A percentile compares a stretch with the other conserved stretches of the same genome.
Conservation (phyloP, 2,329 filamentous ascomycete genomes). For the Lachnellula subtilissima region DNA sequence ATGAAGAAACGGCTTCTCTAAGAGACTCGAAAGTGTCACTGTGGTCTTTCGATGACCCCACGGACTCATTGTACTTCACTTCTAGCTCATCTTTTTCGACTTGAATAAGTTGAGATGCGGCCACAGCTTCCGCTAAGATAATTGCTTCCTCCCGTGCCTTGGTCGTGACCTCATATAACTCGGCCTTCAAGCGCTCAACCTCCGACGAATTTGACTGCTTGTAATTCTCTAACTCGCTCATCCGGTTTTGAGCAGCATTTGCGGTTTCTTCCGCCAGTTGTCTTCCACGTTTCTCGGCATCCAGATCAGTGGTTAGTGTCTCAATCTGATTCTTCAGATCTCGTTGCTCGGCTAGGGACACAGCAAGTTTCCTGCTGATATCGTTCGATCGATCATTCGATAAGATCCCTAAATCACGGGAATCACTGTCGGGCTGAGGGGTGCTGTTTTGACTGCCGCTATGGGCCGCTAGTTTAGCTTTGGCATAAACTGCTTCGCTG, state of each 20-base stretch:
- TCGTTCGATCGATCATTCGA: slow-evolving; percentile 64
- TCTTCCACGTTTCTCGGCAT: slow-evolving; percentile 74
- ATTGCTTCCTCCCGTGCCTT: slow-evolving; percentile 76
- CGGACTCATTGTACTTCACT: slow-evolving; percentile 61
- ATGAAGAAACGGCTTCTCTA: slow-evolving; percentile 71
- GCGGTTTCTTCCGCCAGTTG: slow-evolving; percentile 85
- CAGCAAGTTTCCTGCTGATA: slow-evolving; percentile 76
- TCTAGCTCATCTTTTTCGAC: slow-evolving; percentile 82
- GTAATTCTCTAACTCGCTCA: slow-evolving; percentile 77
- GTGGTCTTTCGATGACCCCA: slow-evolving; percentile 65
- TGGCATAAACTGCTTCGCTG: slow-evolving; percentile 89
- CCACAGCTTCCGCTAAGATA: slow-evolving; percentile 69
- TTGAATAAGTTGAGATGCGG: slow-evolving; percentile 67
- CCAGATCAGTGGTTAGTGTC: slow-evolving; percentile 62
- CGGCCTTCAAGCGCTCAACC: slow-evolving; percentile 76
- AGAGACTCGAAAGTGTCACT: slow-evolving; percentile 68
- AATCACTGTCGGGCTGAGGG: slow-evolving; percentile 52
- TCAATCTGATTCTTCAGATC: slow-evolving; percentile 78
- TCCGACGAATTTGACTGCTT: slow-evolving; percentile 81
- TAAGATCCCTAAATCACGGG: slow-evolving; percentile 53
- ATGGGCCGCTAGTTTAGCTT: slow-evolving; percentile 83
- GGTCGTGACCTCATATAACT: slow-evolving; percentile 75
- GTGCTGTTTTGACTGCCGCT: slow-evolving; percentile 60
- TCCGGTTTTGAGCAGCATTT: slow-evolving; percentile 74
- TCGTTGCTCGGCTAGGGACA: slow-evolving; percentile 70